These are phyloP conservation scores for Floccularia luteovirens DNA, from an alignment of 768 basidiomycete species.

Conservation along the genomic window DNA sequence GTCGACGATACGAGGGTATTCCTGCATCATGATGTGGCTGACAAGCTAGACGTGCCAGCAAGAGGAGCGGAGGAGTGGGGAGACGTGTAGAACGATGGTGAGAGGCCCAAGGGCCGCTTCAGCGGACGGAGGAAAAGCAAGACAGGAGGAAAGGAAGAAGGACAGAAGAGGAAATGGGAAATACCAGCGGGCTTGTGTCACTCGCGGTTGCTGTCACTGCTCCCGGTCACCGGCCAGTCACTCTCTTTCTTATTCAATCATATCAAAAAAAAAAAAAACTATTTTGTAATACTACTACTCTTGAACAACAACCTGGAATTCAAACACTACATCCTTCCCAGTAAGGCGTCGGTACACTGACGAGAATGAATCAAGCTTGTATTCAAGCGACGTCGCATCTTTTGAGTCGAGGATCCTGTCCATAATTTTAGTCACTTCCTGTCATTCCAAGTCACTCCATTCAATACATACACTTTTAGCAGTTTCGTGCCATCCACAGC, in stretches of 20 bases:
- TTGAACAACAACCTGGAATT: slow-evolving; percentile 76
- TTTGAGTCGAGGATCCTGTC: slow-evolving; percentile 93
- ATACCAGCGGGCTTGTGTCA: not conserved
- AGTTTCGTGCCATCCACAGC: slow-evolving; percentile 91
- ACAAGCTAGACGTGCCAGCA: no score
- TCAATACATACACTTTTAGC: slow-evolving; percentile 86
- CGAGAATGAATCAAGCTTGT: slow-evolving; percentile 99
- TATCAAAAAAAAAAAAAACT: not conserved
- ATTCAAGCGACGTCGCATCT: slow-evolving; percentile 96
- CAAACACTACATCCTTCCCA: slow-evolving; percentile 94
- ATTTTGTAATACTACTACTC: slow-evolving; percentile 37
- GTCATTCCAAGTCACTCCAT: slow-evolving; percentile 9
- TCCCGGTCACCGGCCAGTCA: no score
- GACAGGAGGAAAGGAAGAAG: slow-evolving; percentile 19
- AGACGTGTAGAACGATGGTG: slow-evolving; percentile 6
- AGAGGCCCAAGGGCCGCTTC: slow-evolving; percentile 37
- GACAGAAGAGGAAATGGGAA: slow-evolving; percentile 14
- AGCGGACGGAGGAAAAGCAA: slow-evolving; percentile 26
- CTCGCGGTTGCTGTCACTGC: no score
- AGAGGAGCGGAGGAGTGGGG: not conserved
- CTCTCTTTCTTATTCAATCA: no score
- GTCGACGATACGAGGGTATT: slow-evolving; percentile 52
- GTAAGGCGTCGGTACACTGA: slow-evolving; percentile 93
- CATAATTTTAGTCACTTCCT: slow-evolving; percentile 8
- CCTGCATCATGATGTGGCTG: slow-evolving; percentile 8